These are phyloP conservation scores for Ramicandelaber brevisporus DNA, from an alignment of 192 early-diverging fungal species.

Conservation along the genomic window DNA sequence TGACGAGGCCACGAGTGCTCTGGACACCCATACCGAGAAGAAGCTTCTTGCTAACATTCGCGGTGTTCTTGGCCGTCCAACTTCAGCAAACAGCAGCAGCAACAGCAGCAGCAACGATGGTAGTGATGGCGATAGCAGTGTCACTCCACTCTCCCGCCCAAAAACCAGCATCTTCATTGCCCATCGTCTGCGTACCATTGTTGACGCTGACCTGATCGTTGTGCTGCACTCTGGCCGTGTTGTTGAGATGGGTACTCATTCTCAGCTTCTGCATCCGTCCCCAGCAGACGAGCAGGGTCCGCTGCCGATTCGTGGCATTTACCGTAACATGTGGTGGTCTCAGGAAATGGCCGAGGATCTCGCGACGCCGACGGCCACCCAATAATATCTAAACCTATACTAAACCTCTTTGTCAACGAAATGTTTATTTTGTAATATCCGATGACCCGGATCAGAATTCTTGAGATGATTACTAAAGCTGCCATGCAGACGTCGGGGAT, in stretches of 20 bases:
- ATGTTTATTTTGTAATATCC: too few relatives aligned
- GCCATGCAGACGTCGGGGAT: too few relatives aligned
- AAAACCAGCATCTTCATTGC: constrained; percentile 92
- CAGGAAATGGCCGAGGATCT: constrained; percentile 14
- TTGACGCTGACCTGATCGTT: constrained; percentile 74
- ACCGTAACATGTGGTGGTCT: constrained; percentile 70
- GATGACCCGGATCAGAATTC: too few relatives aligned
- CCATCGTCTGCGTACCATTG: constrained; percentile 73
- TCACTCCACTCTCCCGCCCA: constrained; percentile 9
- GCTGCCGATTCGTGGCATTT: constrained; percentile 36
- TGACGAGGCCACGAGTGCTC: constrained; percentile 35
- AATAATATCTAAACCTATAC: too few relatives aligned
- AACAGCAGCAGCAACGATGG: too few relatives aligned
- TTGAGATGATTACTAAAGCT: too few relatives aligned
- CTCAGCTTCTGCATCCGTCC: constrained; percentile 18
- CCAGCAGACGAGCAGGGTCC: too few relatives aligned
- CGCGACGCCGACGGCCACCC: neutral
- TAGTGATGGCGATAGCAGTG: constrained; percentile 18
- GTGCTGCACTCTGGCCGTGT: constrained; percentile 71
- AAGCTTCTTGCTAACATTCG: constrained; percentile 67
- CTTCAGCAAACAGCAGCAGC: too few relatives aligned
- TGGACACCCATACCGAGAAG: constrained; percentile 35
- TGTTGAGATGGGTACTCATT: constrained; percentile 66
- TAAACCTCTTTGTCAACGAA: too few relatives aligned
- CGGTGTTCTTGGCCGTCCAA: constrained; percentile 32